A percentile compares a stretch with the other conserved stretches of the same genome.
Conservation (phyloP, 2,329 filamentous ascomycete species). For the Ascomycota sp. region DNA sequence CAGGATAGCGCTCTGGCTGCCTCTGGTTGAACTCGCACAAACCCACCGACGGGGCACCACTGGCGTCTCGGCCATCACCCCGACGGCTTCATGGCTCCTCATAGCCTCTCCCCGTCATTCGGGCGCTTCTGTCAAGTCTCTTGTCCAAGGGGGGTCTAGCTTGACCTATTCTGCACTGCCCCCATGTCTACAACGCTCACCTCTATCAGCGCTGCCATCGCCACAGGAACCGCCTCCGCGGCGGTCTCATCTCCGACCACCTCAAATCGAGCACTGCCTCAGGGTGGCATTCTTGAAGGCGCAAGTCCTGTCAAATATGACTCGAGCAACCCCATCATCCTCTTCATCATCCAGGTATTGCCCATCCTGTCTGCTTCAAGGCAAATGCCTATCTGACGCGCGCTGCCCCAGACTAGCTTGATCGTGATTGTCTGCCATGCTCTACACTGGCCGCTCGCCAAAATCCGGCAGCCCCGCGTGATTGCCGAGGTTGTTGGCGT, state of each 20-base stretch:
- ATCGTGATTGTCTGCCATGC: slow-evolving; percentile 26
- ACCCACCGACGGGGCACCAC: too few species aligned
- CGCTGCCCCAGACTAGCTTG: slow-evolving; percentile 16
- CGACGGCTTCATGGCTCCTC: too few species aligned
- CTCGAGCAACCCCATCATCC: slow-evolving; percentile 47
- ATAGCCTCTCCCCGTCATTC: too few species aligned
- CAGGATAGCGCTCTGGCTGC: too few species aligned
- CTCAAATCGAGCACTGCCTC: slow-evolving; percentile 4
- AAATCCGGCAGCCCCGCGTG: slow-evolving; percentile 59
- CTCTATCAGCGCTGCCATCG: neutral
- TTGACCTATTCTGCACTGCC: too few species aligned
- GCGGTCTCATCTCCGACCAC: neutral
- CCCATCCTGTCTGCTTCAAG: neutral
- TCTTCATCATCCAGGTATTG: slow-evolving; percentile 53
- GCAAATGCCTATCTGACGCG: neutral
- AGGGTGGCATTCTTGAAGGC: slow-evolving; percentile 49
- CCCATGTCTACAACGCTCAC: too few species aligned
- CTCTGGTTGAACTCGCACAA: too few species aligned
- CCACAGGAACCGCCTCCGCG: neutral
- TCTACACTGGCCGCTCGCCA: slow-evolving; percentile 56
- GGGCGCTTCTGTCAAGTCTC: too few species aligned
- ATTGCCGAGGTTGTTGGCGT: slow-evolving; percentile 76
- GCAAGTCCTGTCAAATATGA: slow-evolving; percentile 49
- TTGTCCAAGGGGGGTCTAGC: too few species aligned
- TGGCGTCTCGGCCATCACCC: too few species aligned